Base-by-base conservation (phyloP, 163 green algal genomes). In the Picocystis sp. region DNA sequence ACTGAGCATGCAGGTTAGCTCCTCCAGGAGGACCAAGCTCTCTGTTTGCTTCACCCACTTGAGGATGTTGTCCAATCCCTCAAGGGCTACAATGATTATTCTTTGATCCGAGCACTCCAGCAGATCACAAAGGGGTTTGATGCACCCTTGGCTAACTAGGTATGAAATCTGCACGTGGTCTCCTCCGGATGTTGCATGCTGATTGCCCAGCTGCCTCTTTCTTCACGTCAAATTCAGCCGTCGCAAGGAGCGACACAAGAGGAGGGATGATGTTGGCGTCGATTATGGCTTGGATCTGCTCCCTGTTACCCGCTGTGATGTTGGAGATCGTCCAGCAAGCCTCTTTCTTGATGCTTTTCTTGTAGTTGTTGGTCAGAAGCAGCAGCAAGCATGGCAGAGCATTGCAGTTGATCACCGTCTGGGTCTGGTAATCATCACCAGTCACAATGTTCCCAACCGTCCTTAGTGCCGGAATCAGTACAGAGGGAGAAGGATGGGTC, bases 261-360 rank as follows among this genome's bases (percentile, higher is more conserved):
- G 90, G 86, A 12, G 78, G 69, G 21, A 97, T 71, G 46, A 97
- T 86, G 53, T 77, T 74, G 2, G 73, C 70, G 42, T 99, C 88
- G 10, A 97, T 80, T 13, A 99, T 83, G 1, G 73, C 67, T 67
- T 76, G 64, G 47, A 77, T 77, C 52, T 77, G 70, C 25, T 76
- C 63, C 55, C 84, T 87, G 53, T 89, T 95, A 43, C 85, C 87
- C 12, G 90, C 90, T 9, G 90, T 99, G 73, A 99, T 96, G 72
- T 99, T 99, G 57, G 80, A 93, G 47, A 99, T 92, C 17, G 90
- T 99, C 90, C 90, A 99, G 78, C 90, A 99, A 0, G 90, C 83
- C 74, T 96, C 87, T 75, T 99, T 99, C 76, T 96, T 96, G 74
- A 99, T 97, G 67, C 64, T 85, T 74, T 99, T 99, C 76, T 97